These are phyloP conservation scores for Terana coerulea DNA, from an alignment of 768 basidiomycete genomes.

Conservation along the genomic window DNA sequence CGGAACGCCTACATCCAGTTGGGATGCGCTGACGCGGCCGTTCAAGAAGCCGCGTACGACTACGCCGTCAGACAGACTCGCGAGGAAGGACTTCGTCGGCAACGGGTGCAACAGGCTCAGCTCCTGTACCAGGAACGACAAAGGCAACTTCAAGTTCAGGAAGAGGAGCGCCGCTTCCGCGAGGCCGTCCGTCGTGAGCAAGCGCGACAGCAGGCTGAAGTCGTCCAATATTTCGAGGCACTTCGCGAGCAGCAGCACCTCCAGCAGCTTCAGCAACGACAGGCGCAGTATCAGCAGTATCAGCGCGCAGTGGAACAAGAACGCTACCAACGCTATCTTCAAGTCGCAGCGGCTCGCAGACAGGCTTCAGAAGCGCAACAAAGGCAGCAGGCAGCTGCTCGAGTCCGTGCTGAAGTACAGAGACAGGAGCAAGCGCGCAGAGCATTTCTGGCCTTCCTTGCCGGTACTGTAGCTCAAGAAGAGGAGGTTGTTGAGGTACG, in stretches of 20 bases:
- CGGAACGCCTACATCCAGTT: background rate
- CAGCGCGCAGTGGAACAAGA: no score
- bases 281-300: background rate
- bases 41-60: constrained; percentile 16
- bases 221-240: constrained; percentile 6
- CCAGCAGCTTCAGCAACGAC: constrained; percentile 1
- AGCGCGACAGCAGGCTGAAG: constrained; percentile 6
- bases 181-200: constrained; percentile 8
- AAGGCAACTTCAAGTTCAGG: no score
- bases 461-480: no score
- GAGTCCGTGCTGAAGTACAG: background rate
- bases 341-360: background rate
- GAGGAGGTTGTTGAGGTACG: no score
- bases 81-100: constrained; percentile 15
- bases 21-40: background rate
- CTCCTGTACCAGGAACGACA: no score
- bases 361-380: background rate
- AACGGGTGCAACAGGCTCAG: no score
- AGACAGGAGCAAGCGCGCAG: background rate
- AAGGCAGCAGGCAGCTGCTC: background rate
- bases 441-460: no score
- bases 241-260: constrained; percentile 10
- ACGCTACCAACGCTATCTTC: constrained; percentile 1
- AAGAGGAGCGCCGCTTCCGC: constrained; percentile 1
- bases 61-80: constrained; percentile 19